These are phyloP conservation scores for Fusarium chaquense DNA, from an alignment of 2,329 filamentous ascomycete genomes.

Conservation along the genomic window DNA sequence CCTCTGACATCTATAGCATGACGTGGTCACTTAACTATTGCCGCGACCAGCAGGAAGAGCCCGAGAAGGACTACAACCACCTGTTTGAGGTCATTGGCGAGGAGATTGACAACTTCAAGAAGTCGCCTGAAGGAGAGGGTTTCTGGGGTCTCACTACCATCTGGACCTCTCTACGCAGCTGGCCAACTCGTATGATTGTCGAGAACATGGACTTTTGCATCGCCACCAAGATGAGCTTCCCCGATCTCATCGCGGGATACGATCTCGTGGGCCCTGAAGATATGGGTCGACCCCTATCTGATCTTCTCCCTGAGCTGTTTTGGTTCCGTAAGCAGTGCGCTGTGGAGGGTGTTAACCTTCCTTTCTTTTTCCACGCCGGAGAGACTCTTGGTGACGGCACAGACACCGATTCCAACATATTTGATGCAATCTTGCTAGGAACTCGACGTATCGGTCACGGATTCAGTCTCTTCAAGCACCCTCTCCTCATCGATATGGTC, in stretches of 20 bases:
- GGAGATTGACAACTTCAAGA: slow-evolving; percentile 81
- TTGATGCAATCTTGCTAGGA: slow-evolving; percentile 87
- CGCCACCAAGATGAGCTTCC: slow-evolving; percentile 80
- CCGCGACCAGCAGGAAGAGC: slow-evolving; percentile 70
- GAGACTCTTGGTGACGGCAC: slow-evolving; percentile 84
- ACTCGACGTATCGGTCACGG: slow-evolving; percentile 91
- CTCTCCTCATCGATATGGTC: slow-evolving; percentile 86
- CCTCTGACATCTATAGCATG: slow-evolving; percentile 59
- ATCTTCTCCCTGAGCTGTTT: slow-evolving; percentile 86
- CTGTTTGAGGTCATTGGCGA: slow-evolving; percentile 81
- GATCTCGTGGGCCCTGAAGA: slow-evolving; percentile 93
- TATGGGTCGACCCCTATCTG: slow-evolving; percentile 77
- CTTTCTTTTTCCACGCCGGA: slow-evolving; percentile 96
- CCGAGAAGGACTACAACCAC: slow-evolving; percentile 75
- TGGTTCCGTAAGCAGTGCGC: slow-evolving; percentile 92
- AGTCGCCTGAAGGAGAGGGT: slow-evolving; percentile 73
- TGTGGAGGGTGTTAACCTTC: slow-evolving; percentile 81
- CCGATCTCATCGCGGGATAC: slow-evolving; percentile 85
- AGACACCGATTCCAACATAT: slow-evolving; percentile 82
- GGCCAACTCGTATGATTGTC: slow-evolving; percentile 74
- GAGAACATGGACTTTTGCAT: slow-evolving; percentile 92
- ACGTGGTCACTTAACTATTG: slow-evolving; percentile 80
- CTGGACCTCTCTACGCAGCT: slow-evolving; percentile 79
- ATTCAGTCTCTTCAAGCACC: slow-evolving; percentile 91
- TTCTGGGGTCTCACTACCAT: slow-evolving; percentile 92